A percentile compares a stretch with the other conserved stretches of the same genome.
phyloP scores from a whole-genome alignment of 2,329 filamentous ascomycete species.

The Arthrinium phaeospermum region DNA sequence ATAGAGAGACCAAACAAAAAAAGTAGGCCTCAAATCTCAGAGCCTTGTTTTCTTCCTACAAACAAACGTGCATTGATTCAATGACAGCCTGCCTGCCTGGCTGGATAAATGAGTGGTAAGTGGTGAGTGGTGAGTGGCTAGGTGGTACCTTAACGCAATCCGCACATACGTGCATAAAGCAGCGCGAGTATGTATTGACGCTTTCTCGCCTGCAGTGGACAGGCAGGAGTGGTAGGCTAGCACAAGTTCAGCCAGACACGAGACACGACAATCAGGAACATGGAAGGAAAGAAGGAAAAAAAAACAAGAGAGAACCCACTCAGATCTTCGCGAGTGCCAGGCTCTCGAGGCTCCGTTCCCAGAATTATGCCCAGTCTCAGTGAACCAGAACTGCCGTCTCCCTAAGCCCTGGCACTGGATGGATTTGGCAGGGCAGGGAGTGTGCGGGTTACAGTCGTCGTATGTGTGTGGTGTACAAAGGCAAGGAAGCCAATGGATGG shows the following conservation, averaged over 20 bases:
- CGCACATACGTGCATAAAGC: constrained; percentile 5
- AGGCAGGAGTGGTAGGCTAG: constrained; percentile 5
- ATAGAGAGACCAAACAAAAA: background rate
- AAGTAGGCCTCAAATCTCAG: background rate
- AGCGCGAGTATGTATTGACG: constrained; percentile 5
- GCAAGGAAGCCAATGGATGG: constrained; percentile 1
- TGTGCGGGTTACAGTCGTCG: constrained; percentile 13
- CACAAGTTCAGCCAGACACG: constrained; percentile 16
- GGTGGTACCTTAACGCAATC: constrained; percentile 12
- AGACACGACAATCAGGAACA: constrained; percentile 9
- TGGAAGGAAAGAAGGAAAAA: constrained; percentile 1
- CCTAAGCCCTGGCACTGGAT: background rate
- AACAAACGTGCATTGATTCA: background rate
- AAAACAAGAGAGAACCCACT: constrained; percentile 1
- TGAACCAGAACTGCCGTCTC: constrained; percentile 2
- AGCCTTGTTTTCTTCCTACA: background rate
- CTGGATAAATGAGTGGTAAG: background rate
- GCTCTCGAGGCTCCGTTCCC: constrained; percentile 1
- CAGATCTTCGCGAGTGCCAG: constrained; percentile 5
- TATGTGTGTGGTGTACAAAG: background rate
- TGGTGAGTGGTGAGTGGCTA: background rate
- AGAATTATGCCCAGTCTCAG: constrained; percentile 15
- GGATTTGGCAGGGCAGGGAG: background rate
- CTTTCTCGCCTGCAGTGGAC: background rate
- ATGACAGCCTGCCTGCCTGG: background rate